Conservation (phyloP, 176 grass and related monocot species). For the Typha latifolia region DNA sequence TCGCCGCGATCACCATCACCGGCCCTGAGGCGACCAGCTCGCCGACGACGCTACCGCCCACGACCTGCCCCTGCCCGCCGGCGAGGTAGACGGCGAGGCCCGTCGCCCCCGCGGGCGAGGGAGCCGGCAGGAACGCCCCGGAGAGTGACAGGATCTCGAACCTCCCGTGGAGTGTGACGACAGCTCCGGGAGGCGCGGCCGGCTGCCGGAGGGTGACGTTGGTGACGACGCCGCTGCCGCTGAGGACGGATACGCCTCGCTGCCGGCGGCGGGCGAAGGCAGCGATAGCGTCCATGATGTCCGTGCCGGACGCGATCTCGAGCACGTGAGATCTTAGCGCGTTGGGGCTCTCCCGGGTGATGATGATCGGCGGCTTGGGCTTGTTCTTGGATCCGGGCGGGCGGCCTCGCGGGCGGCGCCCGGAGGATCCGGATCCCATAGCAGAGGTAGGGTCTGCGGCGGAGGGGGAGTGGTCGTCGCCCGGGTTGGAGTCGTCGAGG, state of each 20-base stretch:
- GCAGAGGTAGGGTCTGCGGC: neutral
- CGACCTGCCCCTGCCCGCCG: slow-evolving; percentile 72
- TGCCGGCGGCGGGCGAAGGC: slow-evolving; percentile 64
- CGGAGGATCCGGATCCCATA: neutral
- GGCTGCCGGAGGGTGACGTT: slow-evolving; percentile 75
- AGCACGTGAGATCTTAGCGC: slow-evolving; percentile 88
- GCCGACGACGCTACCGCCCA: slow-evolving; percentile 74
- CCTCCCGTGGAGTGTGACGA: slow-evolving; percentile 47
- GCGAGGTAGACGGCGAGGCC: slow-evolving; percentile 78
- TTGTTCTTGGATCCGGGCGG: slow-evolving; percentile 93
- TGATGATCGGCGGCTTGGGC: slow-evolving; percentile 73
- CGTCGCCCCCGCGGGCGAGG: slow-evolving; percentile 51
- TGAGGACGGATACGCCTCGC: slow-evolving; percentile 75
- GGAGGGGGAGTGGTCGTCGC: neutral
- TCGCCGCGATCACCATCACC: slow-evolving; percentile 91
- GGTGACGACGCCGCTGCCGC: slow-evolving; percentile 67
- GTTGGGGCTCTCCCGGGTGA: slow-evolving; percentile 75
- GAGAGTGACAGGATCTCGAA: slow-evolving; percentile 82
- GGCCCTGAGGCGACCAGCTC: slow-evolving; percentile 70
- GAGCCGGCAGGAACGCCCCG: slow-evolving; percentile 72
- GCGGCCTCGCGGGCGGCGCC: slow-evolving; percentile 60
- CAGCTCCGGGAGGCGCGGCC: slow-evolving; percentile 19
- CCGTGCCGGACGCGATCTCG: slow-evolving; percentile 80
- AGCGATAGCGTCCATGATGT: slow-evolving; percentile 74
- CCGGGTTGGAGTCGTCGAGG: slow-evolving; percentile 34